Conservation (phyloP, 2,329 filamentous ascomycete species). For the Trichoderma polysporum region DNA sequence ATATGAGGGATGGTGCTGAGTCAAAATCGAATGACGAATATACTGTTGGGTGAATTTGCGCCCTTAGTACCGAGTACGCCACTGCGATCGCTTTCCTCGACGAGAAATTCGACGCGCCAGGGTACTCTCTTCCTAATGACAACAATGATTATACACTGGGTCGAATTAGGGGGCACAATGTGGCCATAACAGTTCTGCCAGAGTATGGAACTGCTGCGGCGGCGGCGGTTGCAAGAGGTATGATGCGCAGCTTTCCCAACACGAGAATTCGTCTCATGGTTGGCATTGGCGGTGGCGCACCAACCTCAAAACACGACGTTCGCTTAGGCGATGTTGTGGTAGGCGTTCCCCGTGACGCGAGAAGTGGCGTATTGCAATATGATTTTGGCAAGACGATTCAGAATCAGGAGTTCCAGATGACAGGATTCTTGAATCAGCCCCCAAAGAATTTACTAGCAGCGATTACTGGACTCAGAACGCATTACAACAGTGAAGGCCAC, state of each 20-base stretch:
- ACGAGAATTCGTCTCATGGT: constrained; percentile 16
- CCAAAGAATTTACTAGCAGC: not conserved
- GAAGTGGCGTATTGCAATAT: not conserved
- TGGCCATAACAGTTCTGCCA: constrained; percentile 24
- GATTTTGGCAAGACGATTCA: not conserved
- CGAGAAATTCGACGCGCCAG: not conserved
- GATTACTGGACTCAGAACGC: not conserved
- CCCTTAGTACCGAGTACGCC: not conserved
- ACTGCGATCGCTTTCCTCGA: not conserved
- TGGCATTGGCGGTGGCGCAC: constrained; percentile 22
- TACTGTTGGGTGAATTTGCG: not conserved
- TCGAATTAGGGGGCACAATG: constrained; percentile 22
- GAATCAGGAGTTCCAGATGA: not conserved
- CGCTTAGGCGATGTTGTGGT: constrained; percentile 23
- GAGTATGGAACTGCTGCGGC: not conserved
- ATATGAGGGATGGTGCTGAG: not conserved
- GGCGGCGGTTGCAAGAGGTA: not conserved
- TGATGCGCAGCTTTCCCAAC: not conserved
- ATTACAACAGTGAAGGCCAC: constrained; percentile 18
- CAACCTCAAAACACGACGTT: constrained; percentile 16
- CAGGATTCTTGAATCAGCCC: not conserved
- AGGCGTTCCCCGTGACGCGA: not conserved
- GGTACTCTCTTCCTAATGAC: not conserved
- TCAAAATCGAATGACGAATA: not conserved
- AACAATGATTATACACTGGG: constrained; percentile 22